These are phyloP conservation scores for Candida sanyaensis DNA, from an alignment of 1,139 yeast genomes.

Conservation along the genomic window DNA sequence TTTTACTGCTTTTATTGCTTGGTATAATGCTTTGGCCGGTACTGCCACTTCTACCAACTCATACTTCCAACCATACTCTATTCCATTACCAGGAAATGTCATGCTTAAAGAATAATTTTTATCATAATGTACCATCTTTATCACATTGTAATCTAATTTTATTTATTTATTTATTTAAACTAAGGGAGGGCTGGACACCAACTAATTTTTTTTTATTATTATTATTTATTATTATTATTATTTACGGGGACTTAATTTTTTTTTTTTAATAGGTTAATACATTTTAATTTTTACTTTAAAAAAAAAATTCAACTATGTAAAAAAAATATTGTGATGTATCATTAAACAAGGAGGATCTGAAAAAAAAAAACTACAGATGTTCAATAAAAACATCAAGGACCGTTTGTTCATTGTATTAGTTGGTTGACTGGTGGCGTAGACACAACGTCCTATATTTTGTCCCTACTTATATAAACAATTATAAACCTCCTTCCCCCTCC, in stretches of 20 bases:
- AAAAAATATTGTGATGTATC: too few species aligned
- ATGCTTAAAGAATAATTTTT: not conserved
- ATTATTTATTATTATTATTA: not conserved
- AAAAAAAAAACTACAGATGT: too few species aligned
- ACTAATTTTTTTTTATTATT: not conserved
- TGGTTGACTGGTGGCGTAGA: too few species aligned
- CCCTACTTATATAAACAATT: too few species aligned
- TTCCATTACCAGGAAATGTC: conserved; percentile 30
- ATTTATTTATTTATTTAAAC: conserved; percentile 1
- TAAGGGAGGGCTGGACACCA: conserved; percentile 4
- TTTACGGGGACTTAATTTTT: conserved; percentile 1
- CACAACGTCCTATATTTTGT: too few species aligned
- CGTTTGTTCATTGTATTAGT: too few species aligned
- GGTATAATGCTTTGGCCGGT: conserved; percentile 51
- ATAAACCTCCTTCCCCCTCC: too few species aligned
- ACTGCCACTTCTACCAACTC: conserved; percentile 28
- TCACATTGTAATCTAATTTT: not conserved
- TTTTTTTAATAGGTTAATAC: not conserved
- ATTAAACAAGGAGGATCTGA: too few species aligned
- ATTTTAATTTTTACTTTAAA: too few species aligned
- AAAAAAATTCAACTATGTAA: too few species aligned
- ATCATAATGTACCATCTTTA: not conserved
- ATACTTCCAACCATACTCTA: conserved; percentile 32
- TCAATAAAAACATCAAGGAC: too few species aligned
- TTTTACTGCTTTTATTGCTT: conserved; percentile 60